phyloP scores from a whole-genome alignment of 2,329 filamentous ascomycete species.

The Exophiala xenobiotica region DNA sequence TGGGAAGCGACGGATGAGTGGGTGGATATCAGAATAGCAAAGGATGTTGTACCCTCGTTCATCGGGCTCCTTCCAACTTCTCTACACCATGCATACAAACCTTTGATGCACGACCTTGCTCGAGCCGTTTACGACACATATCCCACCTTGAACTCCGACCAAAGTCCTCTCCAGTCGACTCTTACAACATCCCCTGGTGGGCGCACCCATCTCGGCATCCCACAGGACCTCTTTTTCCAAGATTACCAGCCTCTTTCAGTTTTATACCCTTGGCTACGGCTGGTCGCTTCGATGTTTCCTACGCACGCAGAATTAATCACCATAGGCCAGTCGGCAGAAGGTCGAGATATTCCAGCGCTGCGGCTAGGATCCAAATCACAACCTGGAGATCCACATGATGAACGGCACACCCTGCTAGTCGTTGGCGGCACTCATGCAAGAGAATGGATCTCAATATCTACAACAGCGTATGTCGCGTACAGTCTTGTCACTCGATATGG shows the following conservation, averaged over 20 bases:
- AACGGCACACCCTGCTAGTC: conserved; percentile 74
- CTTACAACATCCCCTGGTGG: conserved; percentile 44
- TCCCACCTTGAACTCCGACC: conserved; percentile 45
- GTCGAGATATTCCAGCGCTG: conserved; percentile 79
- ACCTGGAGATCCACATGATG: conserved; percentile 40
- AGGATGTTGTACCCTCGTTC: conserved; percentile 71
- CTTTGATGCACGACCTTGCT: conserved; percentile 77
- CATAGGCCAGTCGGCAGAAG: conserved; percentile 84
- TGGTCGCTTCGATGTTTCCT: conserved; percentile 87
- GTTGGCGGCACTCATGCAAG: conserved; percentile 86
- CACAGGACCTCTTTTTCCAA: conserved; percentile 75
- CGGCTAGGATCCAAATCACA: conserved; percentile 58
- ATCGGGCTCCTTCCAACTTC: conserved; percentile 74
- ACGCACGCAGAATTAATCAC: conserved; percentile 70
- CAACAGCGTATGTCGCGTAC: conserved; percentile 88
- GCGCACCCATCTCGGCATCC: conserved; percentile 6
- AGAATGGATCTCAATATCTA: conserved; percentile 94
- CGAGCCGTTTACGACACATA: conserved; percentile 76
- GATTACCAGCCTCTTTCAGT: conserved; percentile 88
- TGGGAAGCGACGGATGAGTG: conserved; percentile 82
- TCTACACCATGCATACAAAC: conserved; percentile 68
- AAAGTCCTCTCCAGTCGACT: conserved; percentile 4
- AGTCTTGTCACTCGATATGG: conserved; percentile 80
- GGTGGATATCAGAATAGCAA: conserved; percentile 78
- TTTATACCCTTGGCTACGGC: conserved; percentile 85